These are phyloP conservation scores for Podaxis sp. DNA, from an alignment of 768 basidiomycete genomes.

Conservation along the genomic window DNA sequence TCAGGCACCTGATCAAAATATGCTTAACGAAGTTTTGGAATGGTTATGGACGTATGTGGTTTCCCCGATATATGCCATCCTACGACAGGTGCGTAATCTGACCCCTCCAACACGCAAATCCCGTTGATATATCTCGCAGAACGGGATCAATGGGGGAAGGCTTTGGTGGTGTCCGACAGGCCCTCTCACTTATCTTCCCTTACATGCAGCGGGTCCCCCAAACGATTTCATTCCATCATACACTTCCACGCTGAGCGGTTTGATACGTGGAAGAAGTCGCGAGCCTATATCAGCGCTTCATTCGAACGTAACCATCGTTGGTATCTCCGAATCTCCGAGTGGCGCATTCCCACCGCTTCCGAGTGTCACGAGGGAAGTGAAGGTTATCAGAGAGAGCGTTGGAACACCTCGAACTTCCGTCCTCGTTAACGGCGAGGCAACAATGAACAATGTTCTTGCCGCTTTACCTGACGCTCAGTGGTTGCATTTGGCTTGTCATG, in stretches of 20 bases:
- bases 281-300: no score
- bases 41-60: neutral
- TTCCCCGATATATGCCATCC: neutral
- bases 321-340: neutral
- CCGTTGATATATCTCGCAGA: neutral
- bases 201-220: no score
- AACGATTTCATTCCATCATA: no score
- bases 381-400: neutral
- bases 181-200: neutral
- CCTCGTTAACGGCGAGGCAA: neutral
- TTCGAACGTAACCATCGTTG: no score
- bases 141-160: neutral
- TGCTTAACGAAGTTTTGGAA: neutral
- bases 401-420: neutral
- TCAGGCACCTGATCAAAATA: neutral
- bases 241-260: no score
- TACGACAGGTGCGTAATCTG: neutral
- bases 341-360: neutral
- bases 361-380: neutral
- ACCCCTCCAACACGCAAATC: neutral
- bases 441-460: neutral
- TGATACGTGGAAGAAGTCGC: no score
- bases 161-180: neutral
- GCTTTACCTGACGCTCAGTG: neutral
- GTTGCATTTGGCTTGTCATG: neutral